Percentiles rank a stretch among this genome's conserved stretches.
These are phyloP conservation scores for Antrodiella citrinella DNA, from an alignment of 768 basidiomycete genomes.

Conservation along the genomic window DNA sequence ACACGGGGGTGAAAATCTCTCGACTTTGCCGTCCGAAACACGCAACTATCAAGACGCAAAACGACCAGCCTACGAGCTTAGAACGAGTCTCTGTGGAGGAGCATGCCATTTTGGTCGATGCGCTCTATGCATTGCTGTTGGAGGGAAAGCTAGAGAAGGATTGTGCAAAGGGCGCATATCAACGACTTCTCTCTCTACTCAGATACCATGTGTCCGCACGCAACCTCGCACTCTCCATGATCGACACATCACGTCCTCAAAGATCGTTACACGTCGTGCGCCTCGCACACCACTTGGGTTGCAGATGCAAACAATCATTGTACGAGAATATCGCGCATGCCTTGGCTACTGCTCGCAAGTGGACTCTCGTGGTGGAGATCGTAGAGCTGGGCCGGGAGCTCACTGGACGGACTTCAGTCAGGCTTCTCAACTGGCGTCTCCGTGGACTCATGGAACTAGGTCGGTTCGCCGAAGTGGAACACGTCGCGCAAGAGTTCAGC, in stretches of 20 bases:
- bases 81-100: too few species aligned
- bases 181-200: slow-evolving; percentile 6
- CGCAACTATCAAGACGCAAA: too few species aligned
- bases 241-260: slow-evolving; percentile 26
- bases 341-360: slow-evolving; percentile 38
- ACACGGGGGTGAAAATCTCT: too few species aligned
- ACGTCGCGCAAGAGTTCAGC: slow-evolving; percentile 43
- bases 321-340: slow-evolving; percentile 51
- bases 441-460: slow-evolving; percentile 51
- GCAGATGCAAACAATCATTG: slow-evolving; percentile 38
- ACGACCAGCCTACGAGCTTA: too few species aligned
- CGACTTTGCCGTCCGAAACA: too few species aligned
- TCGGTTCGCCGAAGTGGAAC: slow-evolving; percentile 37
- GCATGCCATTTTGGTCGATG: slow-evolving; percentile 3
- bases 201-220: slow-evolving; percentile 14
- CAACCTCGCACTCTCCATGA: slow-evolving; percentile 27
- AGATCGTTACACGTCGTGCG: slow-evolving; percentile 37
- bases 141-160: neutral
- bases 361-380: slow-evolving; percentile 41
- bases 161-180: neutral
- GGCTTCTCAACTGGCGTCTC: slow-evolving; percentile 65
- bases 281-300: slow-evolving; percentile 43
- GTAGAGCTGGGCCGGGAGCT: slow-evolving; percentile 43
- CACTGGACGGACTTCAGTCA: slow-evolving; percentile 39
- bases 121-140: neutral